Conservation (phyloP, 495 filamentous ascomycete genomes). For the Penicillium bialowiezense region DNA sequence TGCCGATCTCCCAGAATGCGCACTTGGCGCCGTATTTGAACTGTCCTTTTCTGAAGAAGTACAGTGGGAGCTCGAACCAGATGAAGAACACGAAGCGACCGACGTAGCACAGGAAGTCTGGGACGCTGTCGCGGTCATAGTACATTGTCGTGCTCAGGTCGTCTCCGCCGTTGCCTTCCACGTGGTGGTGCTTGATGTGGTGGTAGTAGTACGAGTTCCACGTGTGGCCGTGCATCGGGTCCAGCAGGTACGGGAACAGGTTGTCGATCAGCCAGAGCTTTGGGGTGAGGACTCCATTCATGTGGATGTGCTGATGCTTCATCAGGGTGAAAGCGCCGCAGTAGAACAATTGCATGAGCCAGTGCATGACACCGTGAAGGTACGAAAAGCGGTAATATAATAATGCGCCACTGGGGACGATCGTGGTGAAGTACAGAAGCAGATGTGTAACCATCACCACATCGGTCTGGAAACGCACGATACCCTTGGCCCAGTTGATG, state of each 20-base stretch:
- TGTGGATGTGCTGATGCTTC: slow-evolving; percentile 82
- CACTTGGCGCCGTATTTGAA: slow-evolving; percentile 47
- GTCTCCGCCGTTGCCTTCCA: slow-evolving; percentile 74
- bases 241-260: slow-evolving; percentile 67
- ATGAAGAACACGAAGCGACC: slow-evolving; percentile 67
- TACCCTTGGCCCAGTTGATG: slow-evolving; percentile 45
- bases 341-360: slow-evolving; percentile 58
- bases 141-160: slow-evolving; percentile 74
- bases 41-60: slow-evolving; percentile 62
- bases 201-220: slow-evolving; percentile 85
- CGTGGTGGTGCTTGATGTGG: slow-evolving; percentile 82
- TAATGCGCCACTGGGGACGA: slow-evolving; percentile 61
- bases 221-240: slow-evolving; percentile 77
- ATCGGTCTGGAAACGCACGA: slow-evolving; percentile 61
- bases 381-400: slow-evolving; percentile 65
- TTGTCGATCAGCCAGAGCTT: slow-evolving; percentile 52
- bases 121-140: slow-evolving; percentile 67
- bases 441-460: slow-evolving; percentile 78
- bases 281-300: slow-evolving; percentile 61
- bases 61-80: slow-evolving; percentile 72
- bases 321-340: slow-evolving; percentile 73
- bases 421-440: slow-evolving; percentile 65
- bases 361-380: slow-evolving; percentile 61
- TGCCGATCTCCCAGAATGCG: slow-evolving; percentile 54
- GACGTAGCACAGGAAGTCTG: slow-evolving; percentile 65